Evolutionary conservation across 2,329 filamentous ascomycete species (phyloP).

Genomic region (Helicocarpus griseus): DNA sequence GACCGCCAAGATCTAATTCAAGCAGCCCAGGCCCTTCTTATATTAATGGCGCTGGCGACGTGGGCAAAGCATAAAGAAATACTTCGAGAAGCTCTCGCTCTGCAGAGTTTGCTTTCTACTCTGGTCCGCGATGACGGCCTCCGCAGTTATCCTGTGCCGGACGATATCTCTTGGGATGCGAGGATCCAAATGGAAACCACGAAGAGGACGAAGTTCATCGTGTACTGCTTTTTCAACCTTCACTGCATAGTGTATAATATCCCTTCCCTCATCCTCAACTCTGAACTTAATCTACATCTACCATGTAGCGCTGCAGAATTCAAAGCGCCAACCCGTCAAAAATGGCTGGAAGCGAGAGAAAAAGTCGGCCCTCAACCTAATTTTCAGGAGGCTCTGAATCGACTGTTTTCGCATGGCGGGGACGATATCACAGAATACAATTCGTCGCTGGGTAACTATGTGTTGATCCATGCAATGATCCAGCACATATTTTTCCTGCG

Average conservation of each 20-base stretch:
- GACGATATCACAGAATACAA: constrained; percentile 29
- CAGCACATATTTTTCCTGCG: constrained; percentile 45
- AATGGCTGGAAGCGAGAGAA: constrained; percentile 36
- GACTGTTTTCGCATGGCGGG: constrained; percentile 25
- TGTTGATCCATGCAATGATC: constrained; percentile 45
- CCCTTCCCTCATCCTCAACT: constrained; percentile 47
- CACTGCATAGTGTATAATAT: constrained; percentile 55
- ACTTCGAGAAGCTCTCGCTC: constrained; percentile 45
- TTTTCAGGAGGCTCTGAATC: constrained; percentile 37
- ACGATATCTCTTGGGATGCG: constrained; percentile 42
- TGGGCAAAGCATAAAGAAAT: constrained; percentile 50
- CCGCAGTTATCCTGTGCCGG: constrained; percentile 24
- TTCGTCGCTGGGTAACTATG: constrained; percentile 45
- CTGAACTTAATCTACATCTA: constrained; percentile 45
- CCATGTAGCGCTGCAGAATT: constrained; percentile 47
- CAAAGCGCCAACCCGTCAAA: constrained; percentile 41
- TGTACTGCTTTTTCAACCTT: constrained; percentile 50
- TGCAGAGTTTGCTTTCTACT: constrained; percentile 47
- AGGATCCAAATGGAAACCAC: constrained; percentile 45
- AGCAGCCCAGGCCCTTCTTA: constrained; percentile 40
- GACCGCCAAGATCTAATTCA: constrained; percentile 32
- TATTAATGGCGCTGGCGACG: constrained; percentile 49
- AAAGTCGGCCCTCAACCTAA: constrained; percentile 9
- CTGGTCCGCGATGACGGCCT: constrained; percentile 47
- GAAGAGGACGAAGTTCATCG: constrained; percentile 46